phyloP scores from a whole-genome alignment of 768 basidiomycete genomes.

The Tephrocybe sp. region DNA sequence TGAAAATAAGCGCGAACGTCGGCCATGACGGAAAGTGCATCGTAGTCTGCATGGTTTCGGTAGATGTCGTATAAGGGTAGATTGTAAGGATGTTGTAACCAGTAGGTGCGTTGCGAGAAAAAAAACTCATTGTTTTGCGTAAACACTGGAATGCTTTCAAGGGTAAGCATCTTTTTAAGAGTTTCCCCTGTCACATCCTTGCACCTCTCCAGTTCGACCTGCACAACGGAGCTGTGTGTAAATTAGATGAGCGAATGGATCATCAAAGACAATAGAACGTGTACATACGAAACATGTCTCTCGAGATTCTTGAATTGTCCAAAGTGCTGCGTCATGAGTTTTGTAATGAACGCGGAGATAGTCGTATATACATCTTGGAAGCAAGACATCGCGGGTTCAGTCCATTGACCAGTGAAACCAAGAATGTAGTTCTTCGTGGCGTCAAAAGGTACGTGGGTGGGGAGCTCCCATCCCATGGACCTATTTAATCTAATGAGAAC shows the following conservation, averaged over 20 bases:
- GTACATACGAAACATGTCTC: conserved; percentile 24
- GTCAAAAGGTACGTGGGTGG: conserved; percentile 33
- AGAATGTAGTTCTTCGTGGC: conserved; percentile 29
- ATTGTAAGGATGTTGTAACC: conserved; percentile 15
- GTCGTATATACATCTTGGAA: conserved; percentile 25
- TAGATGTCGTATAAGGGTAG: not conserved
- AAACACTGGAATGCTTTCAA: conserved; percentile 40
- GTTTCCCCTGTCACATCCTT: conserved; percentile 20
- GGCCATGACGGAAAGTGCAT: conserved; percentile 53
- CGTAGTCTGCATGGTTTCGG: conserved; percentile 21
- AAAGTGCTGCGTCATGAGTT: conserved; percentile 26
- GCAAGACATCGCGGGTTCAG: conserved; percentile 25
- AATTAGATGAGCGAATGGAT: not conserved
- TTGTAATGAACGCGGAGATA: conserved; percentile 15
- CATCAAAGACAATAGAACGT: not conserved
- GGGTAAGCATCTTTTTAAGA: conserved; percentile 31
- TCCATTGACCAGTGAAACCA: conserved; percentile 29
- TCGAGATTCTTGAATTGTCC: conserved; percentile 29
- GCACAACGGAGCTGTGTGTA: conserved; percentile 3
- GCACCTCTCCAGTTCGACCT: conserved; percentile 12
- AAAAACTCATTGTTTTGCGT: conserved; percentile 29
- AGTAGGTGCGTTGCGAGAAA: conserved; percentile 16
- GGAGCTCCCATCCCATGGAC: conserved; percentile 38
- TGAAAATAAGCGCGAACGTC: conserved; percentile 58
- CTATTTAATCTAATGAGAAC: conserved; percentile 15